phyloP scores from a whole-genome alignment of 2,329 filamentous ascomycete species.

The Colletotrichum liriopes region DNA sequence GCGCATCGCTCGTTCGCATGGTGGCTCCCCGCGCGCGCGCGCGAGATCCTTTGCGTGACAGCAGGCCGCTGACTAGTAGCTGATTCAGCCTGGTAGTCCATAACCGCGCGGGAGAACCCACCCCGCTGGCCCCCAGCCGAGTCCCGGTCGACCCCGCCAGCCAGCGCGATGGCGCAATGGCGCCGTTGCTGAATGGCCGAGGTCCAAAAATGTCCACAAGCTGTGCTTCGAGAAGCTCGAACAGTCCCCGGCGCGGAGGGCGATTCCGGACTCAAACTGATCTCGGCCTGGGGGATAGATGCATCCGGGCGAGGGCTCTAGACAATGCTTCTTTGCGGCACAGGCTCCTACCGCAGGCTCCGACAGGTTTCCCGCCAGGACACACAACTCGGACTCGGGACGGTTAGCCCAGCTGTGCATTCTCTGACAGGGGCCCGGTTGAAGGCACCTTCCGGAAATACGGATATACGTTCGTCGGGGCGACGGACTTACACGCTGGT shows the following conservation, averaged over 20 bases:
- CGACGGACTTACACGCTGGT: background rate
- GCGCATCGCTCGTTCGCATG: background rate
- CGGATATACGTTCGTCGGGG: background rate
- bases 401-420: background rate
- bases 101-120: slow-evolving; percentile 40
- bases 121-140: background rate
- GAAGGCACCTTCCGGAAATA: background rate
- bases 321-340: background rate
- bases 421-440: background rate
- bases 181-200: background rate
- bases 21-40: background rate
- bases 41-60: background rate
- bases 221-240: background rate
- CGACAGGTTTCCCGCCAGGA: background rate
- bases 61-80: slow-evolving; percentile 29
- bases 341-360: background rate
- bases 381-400: background rate
- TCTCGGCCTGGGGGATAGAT: background rate
- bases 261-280: background rate
- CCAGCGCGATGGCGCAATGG: slow-evolving; percentile 1
- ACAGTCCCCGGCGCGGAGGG: background rate
- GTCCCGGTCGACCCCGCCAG: background rate
- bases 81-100: slow-evolving; percentile 25
- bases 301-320: background rate
- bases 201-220: background rate